Evolutionary conservation across 148 eudicot genomes (phyloP), one percentile per base, ranked within the genome.

Genomic region (Silene conica): DNA sequence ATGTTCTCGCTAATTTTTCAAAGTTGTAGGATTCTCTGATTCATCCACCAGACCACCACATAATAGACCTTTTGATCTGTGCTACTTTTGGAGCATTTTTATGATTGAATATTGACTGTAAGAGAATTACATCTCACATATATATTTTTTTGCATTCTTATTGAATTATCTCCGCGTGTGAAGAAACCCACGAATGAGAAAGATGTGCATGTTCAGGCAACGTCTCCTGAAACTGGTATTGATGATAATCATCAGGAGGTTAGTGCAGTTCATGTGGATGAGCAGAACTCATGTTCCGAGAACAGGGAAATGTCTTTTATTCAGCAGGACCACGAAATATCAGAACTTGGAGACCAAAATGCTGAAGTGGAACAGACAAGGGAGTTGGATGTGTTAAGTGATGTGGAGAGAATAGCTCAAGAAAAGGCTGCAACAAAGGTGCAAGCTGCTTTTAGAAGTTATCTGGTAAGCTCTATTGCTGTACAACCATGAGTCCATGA

Each of bases 381-480:
- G 41, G 74, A 76, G 81, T 26, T 76, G 2, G 69, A 76, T 69
- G 50, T 58, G 56, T 22, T 63, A 48, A 71, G 79, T 76, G 82
- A 86, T 58, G 74, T 73, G 52, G 85, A 84, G 72, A 86, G 72
- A 69, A 64, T 61, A 60, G 73, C 58, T 5, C 74, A 70, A 76
- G 89, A 84, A 72, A 79, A 69, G 75, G 89, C 89, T 71, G 85
- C 84, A 22, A 84, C 87, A 57, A 82, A 82, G 78, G 67, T 79
- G 25, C 89, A 84, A 46, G 87, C 87, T 78, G 89, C 85, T 72
- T 86, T 86, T 80, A 84, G 87, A 79, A 87, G 89, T 38, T 86
- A 86, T 80, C 77, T 86, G 87, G 89, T 86, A 86, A 75, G 67
- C n/a, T 70, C 14, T 50, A 26, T 21, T 41, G 10, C 43, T 38